phyloP scores from a whole-genome alignment of 2,329 filamentous ascomycete genomes.

The Clathrospora elynae region DNA sequence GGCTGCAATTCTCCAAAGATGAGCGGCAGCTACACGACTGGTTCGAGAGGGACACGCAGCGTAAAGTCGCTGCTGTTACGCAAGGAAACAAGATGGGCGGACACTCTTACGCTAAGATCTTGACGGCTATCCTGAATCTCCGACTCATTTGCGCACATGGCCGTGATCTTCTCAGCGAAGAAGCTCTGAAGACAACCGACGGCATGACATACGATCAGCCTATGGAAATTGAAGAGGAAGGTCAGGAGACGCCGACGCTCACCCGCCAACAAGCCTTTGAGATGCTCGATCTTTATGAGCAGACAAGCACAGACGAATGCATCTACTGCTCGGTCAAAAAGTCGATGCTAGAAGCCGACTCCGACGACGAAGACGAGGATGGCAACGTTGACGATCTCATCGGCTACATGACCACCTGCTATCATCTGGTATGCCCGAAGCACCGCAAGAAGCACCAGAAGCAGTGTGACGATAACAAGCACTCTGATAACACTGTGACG shows the following conservation, averaged over 20 bases:
- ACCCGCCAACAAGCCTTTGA: slow-evolving; percentile 78
- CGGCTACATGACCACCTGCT: slow-evolving; percentile 84
- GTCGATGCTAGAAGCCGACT: slow-evolving; percentile 47
- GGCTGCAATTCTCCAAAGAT: slow-evolving; percentile 73
- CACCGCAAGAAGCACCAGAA: slow-evolving; percentile 69
- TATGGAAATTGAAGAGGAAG: slow-evolving; percentile 85
- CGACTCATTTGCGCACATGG: slow-evolving; percentile 92
- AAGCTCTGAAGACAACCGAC: slow-evolving; percentile 79
- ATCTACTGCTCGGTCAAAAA: slow-evolving; percentile 67
- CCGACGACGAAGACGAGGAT: slow-evolving; percentile 55
- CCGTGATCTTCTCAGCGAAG: slow-evolving; percentile 83
- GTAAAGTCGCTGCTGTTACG: slow-evolving; percentile 77
- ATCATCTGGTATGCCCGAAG: slow-evolving; percentile 78
- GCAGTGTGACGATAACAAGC: slow-evolving; percentile 53
- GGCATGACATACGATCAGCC: slow-evolving; percentile 83
- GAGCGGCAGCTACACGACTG: slow-evolving; percentile 81
- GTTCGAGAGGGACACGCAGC: slow-evolving; percentile 80
- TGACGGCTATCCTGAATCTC: slow-evolving; percentile 87
- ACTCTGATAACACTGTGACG: slow-evolving; percentile 55
- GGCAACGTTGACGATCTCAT: slow-evolving; percentile 61
- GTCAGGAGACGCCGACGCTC: slow-evolving; percentile 63
- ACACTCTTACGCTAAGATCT: slow-evolving; percentile 88
- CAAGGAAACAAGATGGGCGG: slow-evolving; percentile 71
- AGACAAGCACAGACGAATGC: slow-evolving; percentile 79
- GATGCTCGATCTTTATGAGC: slow-evolving; percentile 81